phyloP scores from a whole-genome alignment of 331 rosid genomes.

The Cydonia oblonga region DNA sequence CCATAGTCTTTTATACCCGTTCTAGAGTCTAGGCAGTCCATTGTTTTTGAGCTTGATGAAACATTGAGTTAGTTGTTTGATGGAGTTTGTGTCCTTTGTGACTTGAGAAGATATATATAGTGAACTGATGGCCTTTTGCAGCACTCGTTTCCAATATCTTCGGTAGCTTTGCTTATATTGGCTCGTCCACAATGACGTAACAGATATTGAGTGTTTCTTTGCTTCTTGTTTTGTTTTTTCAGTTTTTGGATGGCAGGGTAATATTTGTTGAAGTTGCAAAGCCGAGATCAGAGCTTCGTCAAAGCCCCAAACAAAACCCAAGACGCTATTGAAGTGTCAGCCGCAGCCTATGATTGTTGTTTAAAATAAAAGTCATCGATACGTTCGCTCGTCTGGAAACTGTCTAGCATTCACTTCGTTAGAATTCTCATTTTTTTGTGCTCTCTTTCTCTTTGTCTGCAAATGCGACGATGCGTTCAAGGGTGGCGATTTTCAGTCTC shows the following conservation, averaged over 20 bases:
- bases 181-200: not conserved
- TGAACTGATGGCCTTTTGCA: not conserved
- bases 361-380: not conserved
- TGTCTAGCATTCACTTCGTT: not conserved
- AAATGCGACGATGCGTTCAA: no score
- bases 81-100: not conserved
- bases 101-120: not conserved
- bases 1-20: not conserved
- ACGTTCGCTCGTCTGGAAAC: not conserved
- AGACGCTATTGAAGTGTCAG: conserved; percentile 8
- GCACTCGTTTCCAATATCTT: not conserved
- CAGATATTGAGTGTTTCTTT: not conserved
- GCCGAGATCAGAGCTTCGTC: conserved; percentile 55
- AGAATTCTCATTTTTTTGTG: not conserved
- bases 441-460: not conserved
- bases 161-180: not conserved
- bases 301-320: conserved; percentile 23
- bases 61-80: not conserved
- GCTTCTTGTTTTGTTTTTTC: conserved; percentile 6
- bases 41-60: not conserved
- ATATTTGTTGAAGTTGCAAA: conserved; percentile 90
- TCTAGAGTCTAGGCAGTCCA: not conserved
- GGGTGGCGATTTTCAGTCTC: not conserved
- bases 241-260: conserved; percentile 94
- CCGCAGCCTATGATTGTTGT: not conserved